Base-by-base conservation (phyloP, 75 land plant species). In the Chamaecyparis obtusa region DNA sequence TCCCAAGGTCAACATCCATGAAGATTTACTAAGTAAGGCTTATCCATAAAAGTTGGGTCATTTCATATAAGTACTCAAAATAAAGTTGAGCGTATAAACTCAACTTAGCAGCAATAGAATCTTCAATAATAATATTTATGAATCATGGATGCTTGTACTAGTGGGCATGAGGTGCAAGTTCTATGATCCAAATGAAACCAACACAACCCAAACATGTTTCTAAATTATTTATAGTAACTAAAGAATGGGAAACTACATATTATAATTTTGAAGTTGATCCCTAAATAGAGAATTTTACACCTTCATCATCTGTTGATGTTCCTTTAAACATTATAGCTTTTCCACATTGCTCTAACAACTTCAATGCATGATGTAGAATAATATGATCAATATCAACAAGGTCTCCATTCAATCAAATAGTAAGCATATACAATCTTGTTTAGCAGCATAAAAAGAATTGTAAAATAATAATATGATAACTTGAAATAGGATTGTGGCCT, bases 241-340 rank as follows among this genome's bases (percentile, higher is more conserved):
- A 64, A 64, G n/a, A 64, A 64, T 64, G 69, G 7, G 69, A 64
- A 64, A 74, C 36, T 74, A 10, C 37, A 74, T 74, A 74, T 15
- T 33, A 39, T 33, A 32, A 32, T 11, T 33, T 33, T 33, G 37
- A 74, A 74, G 16, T 14, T 84, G 27, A 54, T 35, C 67, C 27
- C 85, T 95, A 91, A 3, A 89, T 85, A 51, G 94, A 93, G 87
- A 97, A 97, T 86, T 97, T 97, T 9, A 97, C 94, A 32, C 99
- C 98, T 83, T 96, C 99, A 81, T 96, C 97, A 87, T 97, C 99
- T 72, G 92, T 89, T 30, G 95, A 90, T 77, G 90, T 89, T 35
- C 98, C 97, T 86, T 94, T 96, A 90, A 97, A 96, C 69, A 97
- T 94, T 14, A 94, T 94, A 48, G 92, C 94, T 91, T 96, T 97